Percentiles rank a stretch among this genome's conserved stretches.
Evolutionary conservation across 192 early-diverging fungal species (phyloP).

Genomic region (Coemansia sp.): DNA sequence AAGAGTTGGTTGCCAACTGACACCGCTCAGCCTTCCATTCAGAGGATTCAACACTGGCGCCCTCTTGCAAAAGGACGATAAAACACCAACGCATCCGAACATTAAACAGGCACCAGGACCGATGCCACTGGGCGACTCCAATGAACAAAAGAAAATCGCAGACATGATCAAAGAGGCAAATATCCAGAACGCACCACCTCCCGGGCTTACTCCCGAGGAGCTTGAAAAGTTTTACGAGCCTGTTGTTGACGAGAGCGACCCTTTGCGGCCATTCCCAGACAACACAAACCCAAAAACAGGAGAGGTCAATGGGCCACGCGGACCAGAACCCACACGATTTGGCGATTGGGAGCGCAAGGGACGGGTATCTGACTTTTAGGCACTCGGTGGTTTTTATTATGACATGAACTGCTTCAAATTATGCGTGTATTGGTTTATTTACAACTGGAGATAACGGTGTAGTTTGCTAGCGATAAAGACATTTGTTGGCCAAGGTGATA

Average conservation of each 20-base stretch:
- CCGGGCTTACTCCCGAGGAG: conserved; percentile 39
- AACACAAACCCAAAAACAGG: conserved; percentile 71
- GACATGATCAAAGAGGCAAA: conserved; percentile 57
- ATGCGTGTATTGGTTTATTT: not conserved
- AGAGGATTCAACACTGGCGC: not conserved
- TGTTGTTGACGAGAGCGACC: conserved; percentile 47
- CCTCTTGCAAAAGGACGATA: not conserved
- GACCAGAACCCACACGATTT: conserved; percentile 79
- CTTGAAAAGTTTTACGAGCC: conserved; percentile 53
- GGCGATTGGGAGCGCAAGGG: conserved; percentile 85
- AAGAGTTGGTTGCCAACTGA: not conserved
- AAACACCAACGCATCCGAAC: conserved; percentile 12
- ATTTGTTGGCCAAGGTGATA: conserved; percentile 72
- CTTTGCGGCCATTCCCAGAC: conserved; percentile 61
- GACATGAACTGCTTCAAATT: not conserved
- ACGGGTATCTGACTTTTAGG: conserved; percentile 70
- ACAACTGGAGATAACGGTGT: not conserved
- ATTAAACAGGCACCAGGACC: conserved; percentile 59
- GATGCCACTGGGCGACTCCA: conserved; percentile 64
- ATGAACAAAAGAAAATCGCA: conserved; percentile 64
- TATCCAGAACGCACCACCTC: conserved; percentile 43
- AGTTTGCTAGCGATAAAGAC: conserved; percentile 61
- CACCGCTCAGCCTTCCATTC: not conserved
- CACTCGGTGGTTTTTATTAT: not conserved
- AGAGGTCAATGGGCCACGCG: conserved; percentile 74